These are phyloP conservation scores for Vaccinium darrowii DNA, from an alignment of 148 eudicot species.

Conservation along the genomic window DNA sequence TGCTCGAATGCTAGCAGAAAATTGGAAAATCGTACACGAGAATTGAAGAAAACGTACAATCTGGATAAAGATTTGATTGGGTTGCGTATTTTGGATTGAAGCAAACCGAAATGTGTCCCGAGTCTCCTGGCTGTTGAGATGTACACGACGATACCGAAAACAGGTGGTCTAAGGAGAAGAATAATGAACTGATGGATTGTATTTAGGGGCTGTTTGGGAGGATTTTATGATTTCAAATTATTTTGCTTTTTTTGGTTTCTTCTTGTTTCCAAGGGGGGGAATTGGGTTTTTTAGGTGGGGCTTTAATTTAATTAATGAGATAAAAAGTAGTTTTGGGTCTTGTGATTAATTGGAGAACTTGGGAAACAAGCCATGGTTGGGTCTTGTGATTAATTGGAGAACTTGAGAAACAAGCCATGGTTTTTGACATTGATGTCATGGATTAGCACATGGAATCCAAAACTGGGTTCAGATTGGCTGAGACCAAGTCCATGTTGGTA, in stretches of 20 bases:
- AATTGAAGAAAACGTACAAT: background rate
- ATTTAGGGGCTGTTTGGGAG: background rate
- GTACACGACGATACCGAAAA: background rate
- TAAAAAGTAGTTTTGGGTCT: background rate
- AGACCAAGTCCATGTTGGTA: background rate
- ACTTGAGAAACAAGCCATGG: slow-evolving; percentile 3
- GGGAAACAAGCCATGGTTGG: background rate
- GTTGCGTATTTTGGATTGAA: background rate
- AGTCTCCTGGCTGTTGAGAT: background rate
- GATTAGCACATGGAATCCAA: slow-evolving; percentile 4
- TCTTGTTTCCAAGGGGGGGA: too few relatives aligned
- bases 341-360: background rate
- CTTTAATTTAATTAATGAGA: background rate
- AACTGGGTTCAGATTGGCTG: background rate
- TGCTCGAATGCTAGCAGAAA: background rate
- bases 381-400: background rate
- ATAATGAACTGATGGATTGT: background rate
- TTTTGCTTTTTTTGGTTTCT: background rate
- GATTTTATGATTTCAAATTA: background rate
- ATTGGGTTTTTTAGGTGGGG: background rate
- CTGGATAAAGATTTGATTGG: background rate
- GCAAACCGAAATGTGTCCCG: background rate
- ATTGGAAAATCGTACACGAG: background rate
- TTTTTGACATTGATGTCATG: slow-evolving; percentile 5
- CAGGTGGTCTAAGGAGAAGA: background rate